These are phyloP conservation scores for Phytophthora syringae DNA, from an alignment of 352 stramenopile species.

Conservation along the genomic window DNA sequence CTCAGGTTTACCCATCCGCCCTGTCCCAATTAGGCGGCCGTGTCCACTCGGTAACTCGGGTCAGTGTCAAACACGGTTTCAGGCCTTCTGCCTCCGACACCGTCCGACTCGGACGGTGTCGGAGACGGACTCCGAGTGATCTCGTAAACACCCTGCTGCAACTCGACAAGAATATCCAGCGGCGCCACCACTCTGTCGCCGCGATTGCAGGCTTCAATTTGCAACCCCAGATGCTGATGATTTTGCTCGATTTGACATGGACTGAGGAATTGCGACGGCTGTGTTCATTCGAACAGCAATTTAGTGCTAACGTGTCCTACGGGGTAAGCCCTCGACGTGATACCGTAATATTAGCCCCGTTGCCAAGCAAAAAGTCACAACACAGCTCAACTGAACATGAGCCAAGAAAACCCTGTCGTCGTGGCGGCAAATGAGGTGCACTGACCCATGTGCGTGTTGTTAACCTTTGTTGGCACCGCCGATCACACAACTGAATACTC, in stretches of 20 bases:
- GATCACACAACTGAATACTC: no score
- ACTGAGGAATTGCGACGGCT: conserved; percentile 21
- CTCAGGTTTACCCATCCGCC: no score
- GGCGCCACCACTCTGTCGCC: conserved; percentile 13
- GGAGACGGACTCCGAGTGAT: neutral
- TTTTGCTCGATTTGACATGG: conserved; percentile 21
- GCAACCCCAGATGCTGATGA: neutral
- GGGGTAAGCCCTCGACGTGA: neutral
- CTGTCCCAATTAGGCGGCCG: no score
- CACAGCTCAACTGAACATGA: no score
- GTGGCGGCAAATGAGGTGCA: no score
- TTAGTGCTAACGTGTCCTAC: conserved; percentile 22
- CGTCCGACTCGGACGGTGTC: conserved; percentile 6
- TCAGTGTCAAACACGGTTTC: conserved; percentile 24
- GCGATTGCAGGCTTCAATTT: no score
- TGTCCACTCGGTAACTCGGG: no score
- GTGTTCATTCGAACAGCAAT: conserved; percentile 32
- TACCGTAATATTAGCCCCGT: no score
- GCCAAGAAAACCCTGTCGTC: no score
- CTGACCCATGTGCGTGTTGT: no score
- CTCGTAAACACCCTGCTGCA: conserved; percentile 16
- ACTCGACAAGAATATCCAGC: conserved; percentile 42
- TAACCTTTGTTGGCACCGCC: no score
- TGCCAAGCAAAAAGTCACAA: no score
- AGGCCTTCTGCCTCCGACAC: neutral